Conservation (phyloP, 2,329 filamentous ascomycete species). For the Cordyceps militaris region DNA sequence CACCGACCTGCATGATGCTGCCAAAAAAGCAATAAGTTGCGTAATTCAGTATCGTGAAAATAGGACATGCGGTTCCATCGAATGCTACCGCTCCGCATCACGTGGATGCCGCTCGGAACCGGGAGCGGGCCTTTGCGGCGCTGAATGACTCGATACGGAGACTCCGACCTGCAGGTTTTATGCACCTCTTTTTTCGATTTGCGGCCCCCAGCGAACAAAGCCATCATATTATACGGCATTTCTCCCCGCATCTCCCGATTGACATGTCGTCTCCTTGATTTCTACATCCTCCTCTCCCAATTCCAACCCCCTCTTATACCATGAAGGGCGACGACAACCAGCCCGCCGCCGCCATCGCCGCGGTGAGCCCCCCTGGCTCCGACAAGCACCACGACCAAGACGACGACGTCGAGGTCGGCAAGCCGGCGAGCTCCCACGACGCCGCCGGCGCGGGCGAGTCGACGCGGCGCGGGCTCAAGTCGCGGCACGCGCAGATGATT, state of each 20-base stretch:
- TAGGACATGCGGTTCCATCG: background rate
- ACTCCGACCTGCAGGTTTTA: background rate
- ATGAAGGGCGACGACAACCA: background rate
- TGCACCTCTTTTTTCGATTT: background rate
- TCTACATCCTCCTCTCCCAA: background rate
- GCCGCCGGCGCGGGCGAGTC: slow-evolving; percentile 1
- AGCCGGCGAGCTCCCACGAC: background rate
- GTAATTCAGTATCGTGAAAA: background rate
- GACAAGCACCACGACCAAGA: background rate
- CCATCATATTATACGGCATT: background rate
- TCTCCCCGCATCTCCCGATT: background rate
- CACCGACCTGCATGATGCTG: background rate
- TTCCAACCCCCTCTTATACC: background rate
- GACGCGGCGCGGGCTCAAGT: slow-evolving; percentile 13
- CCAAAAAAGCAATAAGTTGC: background rate
- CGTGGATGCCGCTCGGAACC: background rate
- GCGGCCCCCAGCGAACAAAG: background rate
- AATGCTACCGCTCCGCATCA: background rate
- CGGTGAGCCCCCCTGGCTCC: background rate
- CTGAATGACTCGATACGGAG: slow-evolving; percentile 8
- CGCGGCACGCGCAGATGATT: slow-evolving; percentile 51
- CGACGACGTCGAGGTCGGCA: background rate
- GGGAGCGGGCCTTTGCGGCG: background rate
- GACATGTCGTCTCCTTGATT: background rate
- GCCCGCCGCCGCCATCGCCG: background rate